Percentiles rank a stretch among this genome's conserved stretches.
Conservation (phyloP, 768 basidiomycete species). For the Leucosporidium yakuticum region DNA sequence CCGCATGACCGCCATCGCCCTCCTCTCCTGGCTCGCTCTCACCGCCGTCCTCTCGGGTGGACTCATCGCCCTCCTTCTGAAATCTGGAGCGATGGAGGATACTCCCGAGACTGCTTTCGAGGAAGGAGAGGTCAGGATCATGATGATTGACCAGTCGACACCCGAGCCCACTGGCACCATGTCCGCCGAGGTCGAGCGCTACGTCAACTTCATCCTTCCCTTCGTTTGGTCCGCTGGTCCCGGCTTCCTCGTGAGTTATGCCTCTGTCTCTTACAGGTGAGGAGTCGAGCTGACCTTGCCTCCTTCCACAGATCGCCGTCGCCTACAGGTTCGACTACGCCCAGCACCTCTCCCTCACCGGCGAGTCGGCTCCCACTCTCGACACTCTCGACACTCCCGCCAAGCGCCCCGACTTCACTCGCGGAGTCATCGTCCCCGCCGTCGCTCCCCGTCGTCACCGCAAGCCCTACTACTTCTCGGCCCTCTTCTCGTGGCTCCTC, state of each 20-base stretch:
- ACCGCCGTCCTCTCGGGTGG: neutral
- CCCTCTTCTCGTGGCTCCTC: slow-evolving; percentile 19
- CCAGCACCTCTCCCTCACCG: slow-evolving; percentile 13
- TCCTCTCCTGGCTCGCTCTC: too few relatives aligned
- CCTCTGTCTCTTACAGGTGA: too few relatives aligned
- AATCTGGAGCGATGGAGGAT: neutral
- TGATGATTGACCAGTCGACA: too few relatives aligned
- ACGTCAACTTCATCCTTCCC: too few relatives aligned
- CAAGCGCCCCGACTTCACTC: neutral
- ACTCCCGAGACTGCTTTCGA: neutral
- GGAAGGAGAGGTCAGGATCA: neutral
- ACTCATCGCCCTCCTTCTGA: neutral
- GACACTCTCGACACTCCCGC: slow-evolving; percentile 9
- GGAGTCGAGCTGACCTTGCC: too few relatives aligned
- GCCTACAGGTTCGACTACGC: slow-evolving; percentile 27
- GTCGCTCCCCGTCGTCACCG: neutral
- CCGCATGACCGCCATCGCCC: too few relatives aligned
- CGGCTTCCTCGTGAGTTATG: neutral
- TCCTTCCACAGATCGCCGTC: slow-evolving; percentile 10
- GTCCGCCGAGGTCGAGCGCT: too few relatives aligned
- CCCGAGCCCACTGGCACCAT: too few relatives aligned
- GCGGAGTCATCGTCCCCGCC: slow-evolving; percentile 18
- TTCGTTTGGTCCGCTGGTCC: too few relatives aligned
- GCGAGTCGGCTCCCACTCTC: slow-evolving; percentile 7
- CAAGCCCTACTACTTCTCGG: slow-evolving; percentile 21